Conservation (phyloP, 176 grass and related monocot genomes). For the Musa schizocarpa region DNA sequence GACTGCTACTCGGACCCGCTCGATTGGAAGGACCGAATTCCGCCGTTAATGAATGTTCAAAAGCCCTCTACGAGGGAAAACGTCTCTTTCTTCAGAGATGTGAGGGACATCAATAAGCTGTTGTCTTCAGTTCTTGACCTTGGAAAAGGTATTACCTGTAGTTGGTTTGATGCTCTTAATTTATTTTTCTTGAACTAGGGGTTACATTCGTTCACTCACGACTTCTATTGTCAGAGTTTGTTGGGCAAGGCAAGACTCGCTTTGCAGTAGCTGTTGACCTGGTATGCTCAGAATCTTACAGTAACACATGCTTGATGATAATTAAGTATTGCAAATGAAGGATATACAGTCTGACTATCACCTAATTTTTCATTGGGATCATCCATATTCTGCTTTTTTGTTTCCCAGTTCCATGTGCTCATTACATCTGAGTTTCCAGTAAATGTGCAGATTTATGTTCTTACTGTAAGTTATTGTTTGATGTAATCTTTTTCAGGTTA, state of each 20-base stretch:
- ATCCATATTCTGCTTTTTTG: background rate
- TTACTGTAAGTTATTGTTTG: background rate
- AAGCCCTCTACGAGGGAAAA: constrained; percentile 16
- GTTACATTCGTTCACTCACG: constrained; percentile 7
- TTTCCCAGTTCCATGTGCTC: background rate
- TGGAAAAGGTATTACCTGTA: constrained; percentile 40
- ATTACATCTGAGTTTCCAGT: background rate
- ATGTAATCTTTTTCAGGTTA: constrained; percentile 54
- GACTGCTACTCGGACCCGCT: constrained; percentile 87
- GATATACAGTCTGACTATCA: background rate
- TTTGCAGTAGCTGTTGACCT: constrained; percentile 71
- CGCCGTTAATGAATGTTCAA: constrained; percentile 8
- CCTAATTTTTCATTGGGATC: background rate
- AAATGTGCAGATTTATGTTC: background rate
- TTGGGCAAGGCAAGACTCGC: constrained; percentile 39
- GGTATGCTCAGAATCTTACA: constrained; percentile 29
- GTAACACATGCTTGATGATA: background rate
- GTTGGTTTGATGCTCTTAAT: background rate
- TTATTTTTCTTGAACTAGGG: constrained; percentile 4
- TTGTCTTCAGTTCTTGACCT: constrained; percentile 39
- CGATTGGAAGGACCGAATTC: constrained; percentile 62
- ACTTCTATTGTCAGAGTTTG: constrained; percentile 39
- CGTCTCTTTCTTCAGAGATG: constrained; percentile 38
- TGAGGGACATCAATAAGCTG: constrained; percentile 52
- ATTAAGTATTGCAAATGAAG: background rate